phyloP scores from a whole-genome alignment of 345 rosid genomes.

The Brassica cretica region DNA sequence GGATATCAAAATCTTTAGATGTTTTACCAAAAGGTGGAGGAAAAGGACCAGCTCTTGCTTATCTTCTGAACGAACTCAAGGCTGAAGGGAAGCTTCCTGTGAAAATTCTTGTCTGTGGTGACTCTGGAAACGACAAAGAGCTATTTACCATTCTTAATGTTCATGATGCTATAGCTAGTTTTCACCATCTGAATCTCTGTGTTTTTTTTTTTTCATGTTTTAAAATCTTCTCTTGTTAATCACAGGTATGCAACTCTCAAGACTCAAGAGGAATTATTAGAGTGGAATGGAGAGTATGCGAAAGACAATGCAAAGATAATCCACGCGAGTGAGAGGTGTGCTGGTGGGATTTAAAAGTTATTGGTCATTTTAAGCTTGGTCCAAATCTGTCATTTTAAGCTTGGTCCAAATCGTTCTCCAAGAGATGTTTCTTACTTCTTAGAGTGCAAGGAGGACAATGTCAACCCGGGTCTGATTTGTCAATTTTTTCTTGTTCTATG shows the following conservation, averaged over 20 bases:
- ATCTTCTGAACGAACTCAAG: slow-evolving; percentile 69
- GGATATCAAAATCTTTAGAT: slow-evolving; percentile 87
- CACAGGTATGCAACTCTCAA: slow-evolving; percentile 70
- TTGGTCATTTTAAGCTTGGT: slow-evolving; percentile 87
- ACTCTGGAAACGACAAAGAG: slow-evolving; percentile 95
- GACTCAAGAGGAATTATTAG: slow-evolving; percentile 88
- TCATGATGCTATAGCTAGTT: slow-evolving; percentile 80
- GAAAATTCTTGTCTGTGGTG: slow-evolving; percentile 91
- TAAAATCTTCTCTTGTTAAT: background rate
- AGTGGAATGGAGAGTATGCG: slow-evolving; percentile 79
- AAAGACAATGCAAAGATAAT: slow-evolving; percentile 68
- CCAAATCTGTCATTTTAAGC: slow-evolving; percentile 40
- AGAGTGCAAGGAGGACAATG: slow-evolving; percentile 32
- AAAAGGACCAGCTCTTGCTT: slow-evolving; percentile 95
- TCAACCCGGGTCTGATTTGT: slow-evolving; percentile 57
- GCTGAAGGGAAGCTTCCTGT: slow-evolving; percentile 62
- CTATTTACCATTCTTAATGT: slow-evolving; percentile 84
- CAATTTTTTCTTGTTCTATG: slow-evolving; percentile 70
- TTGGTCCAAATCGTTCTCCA: slow-evolving; percentile 40
- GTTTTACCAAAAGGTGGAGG: slow-evolving; percentile 91
- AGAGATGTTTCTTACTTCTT: slow-evolving; percentile 65
- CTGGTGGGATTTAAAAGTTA: slow-evolving; percentile 84
- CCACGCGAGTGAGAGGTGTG: slow-evolving; percentile 86
- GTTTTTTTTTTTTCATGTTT: background rate
- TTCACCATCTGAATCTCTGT: background rate